A percentile compares a stretch with the other conserved stretches of the same genome.
phyloP scores from a whole-genome alignment of 108 stramenopile species.

The Ochromonas danica region DNA sequence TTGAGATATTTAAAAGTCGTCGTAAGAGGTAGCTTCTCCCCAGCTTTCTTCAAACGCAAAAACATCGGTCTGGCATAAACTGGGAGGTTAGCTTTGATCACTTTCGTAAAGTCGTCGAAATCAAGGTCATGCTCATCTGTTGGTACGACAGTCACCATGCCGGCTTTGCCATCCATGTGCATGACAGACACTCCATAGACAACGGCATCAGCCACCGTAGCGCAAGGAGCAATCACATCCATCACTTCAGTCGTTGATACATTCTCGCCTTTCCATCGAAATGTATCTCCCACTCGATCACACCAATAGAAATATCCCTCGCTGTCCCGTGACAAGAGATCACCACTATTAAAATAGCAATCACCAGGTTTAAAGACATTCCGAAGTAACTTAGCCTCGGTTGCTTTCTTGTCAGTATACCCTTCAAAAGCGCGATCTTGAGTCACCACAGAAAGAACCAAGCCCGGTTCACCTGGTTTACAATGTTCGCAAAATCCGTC shows the following conservation, averaged over 20 bases:
- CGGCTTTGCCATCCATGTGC: slow-evolving; percentile 44
- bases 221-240: slow-evolving; percentile 42
- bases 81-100: neutral
- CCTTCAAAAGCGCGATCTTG: slow-evolving; percentile 57
- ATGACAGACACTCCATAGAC: slow-evolving; percentile 56
- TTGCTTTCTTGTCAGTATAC: slow-evolving; percentile 54
- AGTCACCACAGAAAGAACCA: slow-evolving; percentile 51
- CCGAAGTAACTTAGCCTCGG: slow-evolving; percentile 54
- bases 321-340: slow-evolving; percentile 49
- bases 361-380: slow-evolving; percentile 52
- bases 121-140: neutral
- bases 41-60: neutral
- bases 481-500: slow-evolving; percentile 43
- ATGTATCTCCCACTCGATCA: slow-evolving; percentile 64
- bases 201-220: slow-evolving; percentile 47
- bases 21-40: neutral
- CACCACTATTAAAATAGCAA: slow-evolving; percentile 57
- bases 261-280: slow-evolving; percentile 68
- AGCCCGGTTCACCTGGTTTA: slow-evolving; percentile 50
- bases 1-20: neutral
- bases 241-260: slow-evolving; percentile 60
- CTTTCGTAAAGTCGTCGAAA: neutral
- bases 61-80: slow-evolving; percentile 19
- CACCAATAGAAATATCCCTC: slow-evolving; percentile 56
- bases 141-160: slow-evolving; percentile 53